Base-by-base conservation (phyloP, 2,329 filamentous ascomycete genomes). In the Orbilia brochopaga region DNA sequence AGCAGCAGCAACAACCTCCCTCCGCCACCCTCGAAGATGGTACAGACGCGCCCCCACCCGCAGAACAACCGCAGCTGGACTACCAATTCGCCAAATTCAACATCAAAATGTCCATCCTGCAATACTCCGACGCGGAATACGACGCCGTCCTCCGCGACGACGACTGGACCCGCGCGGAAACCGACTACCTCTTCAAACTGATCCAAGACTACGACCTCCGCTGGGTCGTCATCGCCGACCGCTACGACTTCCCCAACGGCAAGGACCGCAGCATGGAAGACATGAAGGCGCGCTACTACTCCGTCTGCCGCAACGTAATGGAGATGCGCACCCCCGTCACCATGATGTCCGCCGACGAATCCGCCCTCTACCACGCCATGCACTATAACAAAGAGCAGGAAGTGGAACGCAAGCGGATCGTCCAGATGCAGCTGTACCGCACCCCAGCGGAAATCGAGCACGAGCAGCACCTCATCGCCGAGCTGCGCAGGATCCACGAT, bases 161-260 rank as follows among this genome's bases (percentile, higher is more conserved):
- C 13, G 88, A 93, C 76, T 99, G 94, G 94, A 88, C 90, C 13
- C 91, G 89, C 77, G 89, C 94, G 76, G 94, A 99, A 80, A 99
- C 94, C 7, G 92, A 97, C 78, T 97, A 97, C 78, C 81, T 99
- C 74, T 85, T 97, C 78, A 82, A 86, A 1, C 79, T 93, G 37
- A 90, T 87, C 13, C 84, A 84, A 65, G 89, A 92, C 52, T 96
- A 88, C 78, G 91, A 96, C 77, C 84, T 96, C 70, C 88, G 94
- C 75, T 99, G 94, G 92, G 85, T 93, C 2, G 79, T 97, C 15
- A 90, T 99, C 70, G 91, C 89, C 83, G 94, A 99, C 79, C 90
- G 93, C 66, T 99, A 97, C 81, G 90, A 96, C 60, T 96, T 86
- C 78, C 37, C 37, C 80, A 79, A 2, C 82, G 84, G 1, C 80